These are phyloP conservation scores for Phytophthora ramorum DNA, from an alignment of 352 stramenopile species.

Conservation along the genomic window DNA sequence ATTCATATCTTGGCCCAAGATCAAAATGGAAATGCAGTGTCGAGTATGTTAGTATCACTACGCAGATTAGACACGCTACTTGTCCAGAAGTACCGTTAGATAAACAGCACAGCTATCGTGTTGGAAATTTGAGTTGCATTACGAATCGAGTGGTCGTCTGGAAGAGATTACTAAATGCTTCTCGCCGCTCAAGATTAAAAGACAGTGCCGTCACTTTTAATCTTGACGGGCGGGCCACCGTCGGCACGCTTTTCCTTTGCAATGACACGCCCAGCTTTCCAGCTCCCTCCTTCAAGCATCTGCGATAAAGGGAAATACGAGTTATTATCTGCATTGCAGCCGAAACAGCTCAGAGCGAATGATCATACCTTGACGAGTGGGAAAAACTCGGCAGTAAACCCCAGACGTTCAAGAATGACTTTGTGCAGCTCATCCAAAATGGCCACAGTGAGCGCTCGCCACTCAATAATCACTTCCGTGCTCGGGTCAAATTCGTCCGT, in stretches of 20 bases:
- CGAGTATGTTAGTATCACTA: no score
- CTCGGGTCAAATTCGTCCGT: slow-evolving; percentile 70
- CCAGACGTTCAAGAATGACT: slow-evolving; percentile 66
- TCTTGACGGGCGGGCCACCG: slow-evolving; percentile 80
- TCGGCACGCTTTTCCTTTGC: slow-evolving; percentile 79
- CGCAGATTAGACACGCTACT: no score
- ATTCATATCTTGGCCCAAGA: no score
- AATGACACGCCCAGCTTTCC: slow-evolving; percentile 85
- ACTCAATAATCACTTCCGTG: slow-evolving; percentile 86
- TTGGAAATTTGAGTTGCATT: neutral
- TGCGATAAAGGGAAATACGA: slow-evolving; percentile 15
- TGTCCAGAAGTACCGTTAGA: no score
- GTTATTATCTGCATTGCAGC: slow-evolving; percentile 5
- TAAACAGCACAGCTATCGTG: no score
- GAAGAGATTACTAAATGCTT: neutral
- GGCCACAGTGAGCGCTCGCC: slow-evolving; percentile 83
- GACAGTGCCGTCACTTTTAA: slow-evolving; percentile 89
- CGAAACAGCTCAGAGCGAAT: neutral
- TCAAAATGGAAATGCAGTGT: no score
- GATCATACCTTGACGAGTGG: slow-evolving; percentile 82
- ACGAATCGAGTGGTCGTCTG: neutral
- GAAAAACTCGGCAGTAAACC: slow-evolving; percentile 76
- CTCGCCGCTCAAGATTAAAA: slow-evolving; percentile 54
- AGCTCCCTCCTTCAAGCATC: slow-evolving; percentile 88
- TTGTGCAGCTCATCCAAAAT: slow-evolving; percentile 81